A percentile compares a stretch with the other conserved stretches of the same genome.
These are phyloP conservation scores for Medicago lupulina DNA, from an alignment of 306 rosid species.

Conservation along the genomic window DNA sequence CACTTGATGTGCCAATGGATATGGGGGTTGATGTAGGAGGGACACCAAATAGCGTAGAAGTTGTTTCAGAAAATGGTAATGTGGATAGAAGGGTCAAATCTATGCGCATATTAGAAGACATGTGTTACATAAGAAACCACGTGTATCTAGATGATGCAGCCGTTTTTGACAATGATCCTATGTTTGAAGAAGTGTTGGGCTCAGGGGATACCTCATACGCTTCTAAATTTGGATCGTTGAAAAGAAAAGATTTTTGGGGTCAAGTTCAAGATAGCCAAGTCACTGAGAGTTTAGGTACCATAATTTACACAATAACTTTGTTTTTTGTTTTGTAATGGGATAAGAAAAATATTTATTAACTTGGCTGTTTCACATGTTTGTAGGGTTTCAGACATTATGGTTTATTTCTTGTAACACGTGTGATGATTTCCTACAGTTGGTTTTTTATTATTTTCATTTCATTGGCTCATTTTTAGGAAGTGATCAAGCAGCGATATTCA, in stretches of 20 bases:
- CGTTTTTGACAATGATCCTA: conserved; percentile 16
- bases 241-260: conserved; percentile 38
- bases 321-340: background rate
- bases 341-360: background rate
- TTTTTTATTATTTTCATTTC: conserved; percentile 32
- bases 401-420: conserved; percentile 16
- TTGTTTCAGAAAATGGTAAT: conserved; percentile 14
- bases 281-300: conserved; percentile 49
- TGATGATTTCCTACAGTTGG: conserved; percentile 23
- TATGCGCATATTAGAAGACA: conserved; percentile 45
- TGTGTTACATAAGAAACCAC: conserved; percentile 31
- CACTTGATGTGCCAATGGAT: background rate
- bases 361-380: background rate
- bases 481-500: conserved; percentile 27
- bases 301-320: conserved; percentile 34
- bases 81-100: conserved; percentile 18
- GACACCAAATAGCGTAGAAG: background rate
- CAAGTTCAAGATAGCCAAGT: conserved; percentile 36
- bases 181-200: conserved; percentile 35
- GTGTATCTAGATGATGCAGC: conserved; percentile 36
- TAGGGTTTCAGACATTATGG: too few species aligned
- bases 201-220: conserved; percentile 39
- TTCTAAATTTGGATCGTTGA: conserved; percentile 35
- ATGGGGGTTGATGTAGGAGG: too few species aligned
- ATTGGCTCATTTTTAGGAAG: conserved; percentile 45